Percentiles rank a stretch among this genome's conserved stretches.
These are phyloP conservation scores for Fusarium irregulare DNA, from an alignment of 2,329 filamentous ascomycete species.

Conservation along the genomic window DNA sequence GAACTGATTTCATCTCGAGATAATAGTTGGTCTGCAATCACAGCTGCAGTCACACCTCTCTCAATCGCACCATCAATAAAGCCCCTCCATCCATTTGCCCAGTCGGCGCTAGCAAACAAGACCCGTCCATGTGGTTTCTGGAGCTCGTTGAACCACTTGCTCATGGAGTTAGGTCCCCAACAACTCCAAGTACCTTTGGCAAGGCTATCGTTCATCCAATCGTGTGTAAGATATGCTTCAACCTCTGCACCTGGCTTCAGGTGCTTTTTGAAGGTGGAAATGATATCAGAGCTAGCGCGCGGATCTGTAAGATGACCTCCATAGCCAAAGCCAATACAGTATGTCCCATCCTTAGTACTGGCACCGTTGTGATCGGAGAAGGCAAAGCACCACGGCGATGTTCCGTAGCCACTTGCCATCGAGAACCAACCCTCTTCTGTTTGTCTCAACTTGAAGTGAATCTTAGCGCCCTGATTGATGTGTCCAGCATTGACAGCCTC, in stretches of 20 bases:
- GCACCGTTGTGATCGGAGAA: not conserved
- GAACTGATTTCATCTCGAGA: not conserved
- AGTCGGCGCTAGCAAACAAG: not conserved
- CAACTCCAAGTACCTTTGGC: not conserved
- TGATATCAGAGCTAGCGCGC: accelerated
- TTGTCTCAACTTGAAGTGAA: not conserved
- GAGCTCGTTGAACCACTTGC: not conserved
- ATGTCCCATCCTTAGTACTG: accelerated
- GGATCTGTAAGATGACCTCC: not conserved
- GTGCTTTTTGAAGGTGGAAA: accelerated
- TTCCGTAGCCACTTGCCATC: not conserved
- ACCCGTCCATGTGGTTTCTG: not conserved
- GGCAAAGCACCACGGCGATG: not conserved
- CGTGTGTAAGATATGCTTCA: not conserved
- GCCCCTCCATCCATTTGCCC: not conserved
- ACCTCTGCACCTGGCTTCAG: not conserved
- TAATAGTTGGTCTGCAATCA: accelerated
- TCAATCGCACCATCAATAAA: not conserved
- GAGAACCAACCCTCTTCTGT: not conserved
- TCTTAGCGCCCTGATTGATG: not conserved
- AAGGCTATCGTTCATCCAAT: not conserved
- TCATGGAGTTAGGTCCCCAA: not conserved
- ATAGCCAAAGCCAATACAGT: not conserved
- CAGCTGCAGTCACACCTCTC: not conserved
- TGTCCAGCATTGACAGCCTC: not conserved